A percentile compares a stretch with the other conserved stretches of the same genome.
These are phyloP conservation scores for Dentipellis sp. DNA, from an alignment of 768 basidiomycete species.

Conservation along the genomic window DNA sequence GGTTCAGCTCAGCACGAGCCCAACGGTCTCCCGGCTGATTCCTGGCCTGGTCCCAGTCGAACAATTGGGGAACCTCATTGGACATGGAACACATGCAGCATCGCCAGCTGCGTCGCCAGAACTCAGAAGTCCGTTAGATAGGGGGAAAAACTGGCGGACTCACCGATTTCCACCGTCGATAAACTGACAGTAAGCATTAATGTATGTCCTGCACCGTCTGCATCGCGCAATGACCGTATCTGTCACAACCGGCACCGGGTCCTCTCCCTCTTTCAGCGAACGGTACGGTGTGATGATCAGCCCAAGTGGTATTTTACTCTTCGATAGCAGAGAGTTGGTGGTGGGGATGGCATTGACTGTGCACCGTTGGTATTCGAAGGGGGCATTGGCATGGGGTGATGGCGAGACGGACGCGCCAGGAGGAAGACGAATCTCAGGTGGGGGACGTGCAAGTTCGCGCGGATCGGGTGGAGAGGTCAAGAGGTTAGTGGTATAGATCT, in stretches of 20 bases:
- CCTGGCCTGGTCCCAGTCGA: conserved; percentile 93
- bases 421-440: conserved; percentile 86
- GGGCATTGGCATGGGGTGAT: conserved; percentile 73
- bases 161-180: conserved; percentile 94
- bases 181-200: conserved; percentile 48
- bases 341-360: conserved; percentile 32
- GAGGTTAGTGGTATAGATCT: conserved; percentile 82
- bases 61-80: conserved; percentile 96
- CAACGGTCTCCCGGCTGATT: conserved; percentile 96
- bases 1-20: conserved; percentile 88
- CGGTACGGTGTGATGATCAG: conserved; percentile 43
- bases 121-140: background rate
- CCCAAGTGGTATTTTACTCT: conserved; percentile 41
- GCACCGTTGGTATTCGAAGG: conserved; percentile 84
- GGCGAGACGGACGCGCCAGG: conserved; percentile 75
- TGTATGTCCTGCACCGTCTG: conserved; percentile 44
- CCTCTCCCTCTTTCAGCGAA: conserved; percentile 34
- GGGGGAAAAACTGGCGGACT: conserved; percentile 16
- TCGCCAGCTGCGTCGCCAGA: conserved; percentile 62
- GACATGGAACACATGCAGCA: conserved; percentile 99
- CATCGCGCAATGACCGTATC: conserved; percentile 48
- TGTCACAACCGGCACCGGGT: conserved; percentile 38
- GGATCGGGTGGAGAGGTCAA: conserved; percentile 92
- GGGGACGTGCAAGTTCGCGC: conserved; percentile 65
- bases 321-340: conserved; percentile 18